phyloP scores from a whole-genome alignment of 2,329 filamentous ascomycete genomes.

The Pezicula radicicola region DNA sequence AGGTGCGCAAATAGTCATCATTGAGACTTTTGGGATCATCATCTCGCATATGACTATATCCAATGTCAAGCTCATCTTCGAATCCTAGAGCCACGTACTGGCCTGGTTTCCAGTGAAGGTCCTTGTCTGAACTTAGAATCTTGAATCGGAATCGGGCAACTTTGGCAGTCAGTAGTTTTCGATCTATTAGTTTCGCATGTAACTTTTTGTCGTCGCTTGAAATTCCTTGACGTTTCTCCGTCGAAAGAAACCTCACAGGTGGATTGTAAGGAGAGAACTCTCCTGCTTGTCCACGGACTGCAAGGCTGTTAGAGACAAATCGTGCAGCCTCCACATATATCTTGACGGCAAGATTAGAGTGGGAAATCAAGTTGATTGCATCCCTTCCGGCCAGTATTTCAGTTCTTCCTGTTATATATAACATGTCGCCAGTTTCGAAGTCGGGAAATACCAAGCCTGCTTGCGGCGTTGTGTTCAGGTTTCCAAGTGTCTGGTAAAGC shows the following conservation, averaged over 20 bases:
- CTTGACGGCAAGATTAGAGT: conserved; percentile 69
- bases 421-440: conserved; percentile 67
- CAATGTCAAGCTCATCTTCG: conserved; percentile 61
- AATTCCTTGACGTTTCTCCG: conserved; percentile 43
- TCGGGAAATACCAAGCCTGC: conserved; percentile 73
- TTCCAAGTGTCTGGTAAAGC: conserved; percentile 80
- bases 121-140: conserved; percentile 33
- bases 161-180: conserved; percentile 60
- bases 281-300: conserved; percentile 60
- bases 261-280: conserved; percentile 79
- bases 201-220: conserved; percentile 10
- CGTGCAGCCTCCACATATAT: conserved; percentile 59
- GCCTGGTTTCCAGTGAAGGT: conserved; percentile 57
- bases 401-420: conserved; percentile 69
- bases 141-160: conserved; percentile 64
- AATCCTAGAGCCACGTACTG: conserved; percentile 80
- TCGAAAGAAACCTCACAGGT: conserved; percentile 58
- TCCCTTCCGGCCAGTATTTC: conserved; percentile 62
- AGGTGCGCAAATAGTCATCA: conserved; percentile 80
- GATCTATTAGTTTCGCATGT: conserved; percentile 53
- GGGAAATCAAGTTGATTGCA: conserved; percentile 61
- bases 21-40: conserved; percentile 77
- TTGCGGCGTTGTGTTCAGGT: conserved; percentile 62
- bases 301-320: conserved; percentile 62
- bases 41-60: conserved; percentile 82